These are phyloP conservation scores for Nepenthes mirabilis DNA, from an alignment of 148 eudicot species.

Conservation along the genomic window DNA sequence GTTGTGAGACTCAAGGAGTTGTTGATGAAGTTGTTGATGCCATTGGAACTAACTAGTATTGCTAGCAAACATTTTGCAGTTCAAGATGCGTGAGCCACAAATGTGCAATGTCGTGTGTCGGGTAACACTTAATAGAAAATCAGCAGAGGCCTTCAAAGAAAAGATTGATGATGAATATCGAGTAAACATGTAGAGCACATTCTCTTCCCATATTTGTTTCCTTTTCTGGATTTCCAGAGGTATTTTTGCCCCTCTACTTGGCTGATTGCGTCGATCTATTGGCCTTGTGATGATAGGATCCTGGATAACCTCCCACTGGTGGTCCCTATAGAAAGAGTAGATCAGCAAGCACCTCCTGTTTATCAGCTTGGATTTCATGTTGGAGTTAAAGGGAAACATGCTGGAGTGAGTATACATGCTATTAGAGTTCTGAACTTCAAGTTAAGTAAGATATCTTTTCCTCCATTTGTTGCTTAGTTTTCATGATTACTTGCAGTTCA, in stretches of 20 bases:
- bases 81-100: slow-evolving; percentile 22
- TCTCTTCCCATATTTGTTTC: not conserved
- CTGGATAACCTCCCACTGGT: slow-evolving; percentile 57
- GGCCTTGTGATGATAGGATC: slow-evolving; percentile 25
- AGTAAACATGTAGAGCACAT: slow-evolving; percentile 14
- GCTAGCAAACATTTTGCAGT: slow-evolving; percentile 10
- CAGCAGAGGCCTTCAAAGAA: slow-evolving; percentile 26
- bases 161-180: slow-evolving; percentile 30
- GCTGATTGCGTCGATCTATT: not conserved
- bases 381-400: slow-evolving; percentile 44
- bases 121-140: slow-evolving; percentile 14
- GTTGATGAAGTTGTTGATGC: not conserved
- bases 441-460: not conserved
- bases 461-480: slow-evolving; percentile 6
- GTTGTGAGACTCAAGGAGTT: not conserved
- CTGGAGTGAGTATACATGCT: slow-evolving; percentile 32
- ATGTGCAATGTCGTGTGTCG: slow-evolving; percentile 20
- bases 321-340: slow-evolving; percentile 40
- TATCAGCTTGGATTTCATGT: slow-evolving; percentile 55
- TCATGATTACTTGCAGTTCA: slow-evolving; percentile 19
- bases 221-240: not conserved
- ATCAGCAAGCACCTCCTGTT: slow-evolving; percentile 36
- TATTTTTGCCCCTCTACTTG: not conserved
- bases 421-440: too few relatives aligned
- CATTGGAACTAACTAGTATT: not conserved